Conservation (phyloP, 768 basidiomycete genomes). For the Stropharia rugosoannulata region DNA sequence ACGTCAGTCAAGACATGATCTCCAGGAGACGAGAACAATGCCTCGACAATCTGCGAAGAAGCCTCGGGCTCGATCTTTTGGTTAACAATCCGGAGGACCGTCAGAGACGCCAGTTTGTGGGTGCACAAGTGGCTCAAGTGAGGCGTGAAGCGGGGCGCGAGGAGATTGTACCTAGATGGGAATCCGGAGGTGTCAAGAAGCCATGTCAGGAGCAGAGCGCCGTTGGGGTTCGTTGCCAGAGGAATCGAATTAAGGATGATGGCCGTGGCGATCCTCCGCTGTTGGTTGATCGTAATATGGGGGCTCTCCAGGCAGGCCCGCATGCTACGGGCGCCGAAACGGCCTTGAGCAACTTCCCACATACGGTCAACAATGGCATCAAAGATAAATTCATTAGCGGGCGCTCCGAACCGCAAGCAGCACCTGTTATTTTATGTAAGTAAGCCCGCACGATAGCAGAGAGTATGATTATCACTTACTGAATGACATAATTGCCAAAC, state of each 20-base stretch:
- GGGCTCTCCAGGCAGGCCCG: slow-evolving; percentile 93
- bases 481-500: slow-evolving; percentile 91
- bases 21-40: slow-evolving; percentile 85
- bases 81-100: slow-evolving; percentile 93
- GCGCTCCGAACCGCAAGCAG: slow-evolving; percentile 87
- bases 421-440: slow-evolving; percentile 45
- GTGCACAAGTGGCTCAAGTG: slow-evolving; percentile 97
- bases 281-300: slow-evolving; percentile 83
- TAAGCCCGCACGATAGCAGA: background rate
- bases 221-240: slow-evolving; percentile 96
- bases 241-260: slow-evolving; percentile 97
- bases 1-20: slow-evolving; percentile 94
- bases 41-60: slow-evolving; percentile 81
- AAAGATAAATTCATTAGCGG: slow-evolving; percentile 93
- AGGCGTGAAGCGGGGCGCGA: slow-evolving; percentile 95
- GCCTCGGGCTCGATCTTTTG: slow-evolving; percentile 94
- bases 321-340: slow-evolving; percentile 98
- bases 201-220: slow-evolving; percentile 94
- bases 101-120: slow-evolving; percentile 94
- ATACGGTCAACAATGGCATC: slow-evolving; percentile 97
- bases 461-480: slow-evolving; percentile 49
- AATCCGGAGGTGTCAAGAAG: slow-evolving; percentile 92
- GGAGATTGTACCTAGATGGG: slow-evolving; percentile 90
- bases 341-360: slow-evolving; percentile 98
- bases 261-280: slow-evolving; percentile 92